Base-by-base conservation (phyloP, 2,329 filamentous ascomycete genomes). In the Fusarium sarcochroum region DNA sequence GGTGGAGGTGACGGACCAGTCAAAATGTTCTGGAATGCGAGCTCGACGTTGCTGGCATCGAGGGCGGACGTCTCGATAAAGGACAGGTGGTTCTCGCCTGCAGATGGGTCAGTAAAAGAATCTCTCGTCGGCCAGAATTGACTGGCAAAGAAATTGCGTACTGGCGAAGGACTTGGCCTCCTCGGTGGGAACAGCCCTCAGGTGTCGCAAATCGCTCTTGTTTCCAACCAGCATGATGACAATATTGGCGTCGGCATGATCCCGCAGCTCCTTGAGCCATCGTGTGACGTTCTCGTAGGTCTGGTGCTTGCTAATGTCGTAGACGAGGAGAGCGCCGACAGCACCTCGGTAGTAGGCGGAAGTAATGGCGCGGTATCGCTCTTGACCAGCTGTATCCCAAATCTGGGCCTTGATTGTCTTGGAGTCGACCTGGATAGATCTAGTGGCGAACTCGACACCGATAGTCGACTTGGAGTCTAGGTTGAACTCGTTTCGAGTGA, bases 321-420 rank as follows among this genome's bases (percentile, higher is more conserved):
- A 99, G 78, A 99, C 96, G 71, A 99, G 93, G 64, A 99, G 90
- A 69, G 96, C 96, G 76, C 96, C 96, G 58, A 99, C 96, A 56
- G 96, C 97, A 77, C 96, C 97, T 76, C 96, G 92, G 84, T 99
- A 99, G 87, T 99, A 99, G 74, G 96, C 96, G 63, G 96, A 98
- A 75, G 96, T 99, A 82, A 99, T 99, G 80, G 96, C 96, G 80
- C 97, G 93, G 86, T 98, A 99, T 81, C 96, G 92, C 85, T 99
- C 96, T 86, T 99, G 96, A 74, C 96, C 96, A 73, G 96, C 96
- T 62, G 96, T 99, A 86, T 99, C 96, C 96, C 97, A 99, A 78
- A 99, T 99, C 86, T 99, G 96, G 76, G 96, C 96, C 88, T 99
- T 99, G 90, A 99, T 99, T 70, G 96, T 99, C 89, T 99, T 99